Evolutionary conservation across 2,329 filamentous ascomycete genomes (phyloP).

Genomic region (Xylaria sp.): DNA sequence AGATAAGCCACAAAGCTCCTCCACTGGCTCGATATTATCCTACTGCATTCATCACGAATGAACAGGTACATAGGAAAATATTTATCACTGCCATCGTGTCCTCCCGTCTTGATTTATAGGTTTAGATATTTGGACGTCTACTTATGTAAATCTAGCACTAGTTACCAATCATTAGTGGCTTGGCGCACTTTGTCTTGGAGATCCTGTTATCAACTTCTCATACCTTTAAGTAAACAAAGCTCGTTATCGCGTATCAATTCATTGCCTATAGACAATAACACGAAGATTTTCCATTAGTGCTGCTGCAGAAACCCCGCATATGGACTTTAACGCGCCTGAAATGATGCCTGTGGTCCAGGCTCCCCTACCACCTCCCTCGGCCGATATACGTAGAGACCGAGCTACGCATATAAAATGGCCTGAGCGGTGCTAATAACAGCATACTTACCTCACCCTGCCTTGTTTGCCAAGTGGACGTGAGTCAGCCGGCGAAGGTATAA

Average conservation of each 20-base stretch:
- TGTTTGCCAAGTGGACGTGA: conserved; percentile 5
- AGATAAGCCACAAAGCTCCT: conserved; percentile 14
- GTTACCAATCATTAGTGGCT: too few relatives aligned
- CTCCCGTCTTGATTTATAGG: not conserved
- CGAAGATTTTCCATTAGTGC: not conserved
- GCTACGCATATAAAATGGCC: not conserved
- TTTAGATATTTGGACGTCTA: too few relatives aligned
- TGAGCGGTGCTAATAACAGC: not conserved
- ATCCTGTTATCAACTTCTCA: not conserved
- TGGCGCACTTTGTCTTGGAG: too few relatives aligned
- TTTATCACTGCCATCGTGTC: not conserved
- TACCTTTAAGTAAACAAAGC: not conserved
- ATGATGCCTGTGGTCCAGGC: not conserved
- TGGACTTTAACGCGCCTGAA: not conserved
- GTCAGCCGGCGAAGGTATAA: not conserved
- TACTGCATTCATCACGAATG: not conserved
- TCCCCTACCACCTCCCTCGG: not conserved
- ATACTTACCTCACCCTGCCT: not conserved
- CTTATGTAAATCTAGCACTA: too few relatives aligned
- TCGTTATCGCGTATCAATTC: not conserved
- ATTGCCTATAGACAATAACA: not conserved
- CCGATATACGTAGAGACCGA: conserved; percentile 21
- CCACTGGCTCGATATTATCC: conserved; percentile 1
- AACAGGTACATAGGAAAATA: not conserved
- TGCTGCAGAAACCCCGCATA: not conserved